A percentile compares a stretch with the other conserved stretches of the same genome.
Evolutionary conservation across 2,329 filamentous ascomycete species (phyloP).

Genomic region (Botrytis fabae): DNA sequence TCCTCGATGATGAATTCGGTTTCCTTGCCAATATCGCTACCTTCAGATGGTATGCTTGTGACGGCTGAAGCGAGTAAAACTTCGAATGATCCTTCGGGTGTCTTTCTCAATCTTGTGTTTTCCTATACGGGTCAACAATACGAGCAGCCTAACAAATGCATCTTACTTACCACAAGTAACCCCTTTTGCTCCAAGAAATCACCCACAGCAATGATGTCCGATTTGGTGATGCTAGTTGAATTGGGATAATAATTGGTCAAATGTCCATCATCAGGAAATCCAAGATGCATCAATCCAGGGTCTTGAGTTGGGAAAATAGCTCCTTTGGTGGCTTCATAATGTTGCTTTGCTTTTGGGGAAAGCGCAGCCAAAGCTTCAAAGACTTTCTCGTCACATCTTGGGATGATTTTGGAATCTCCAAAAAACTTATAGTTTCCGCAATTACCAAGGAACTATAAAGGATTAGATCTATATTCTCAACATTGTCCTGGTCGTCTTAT

Average conservation of each 20-base stretch:
- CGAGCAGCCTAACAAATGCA: background rate
- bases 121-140: slow-evolving; percentile 47
- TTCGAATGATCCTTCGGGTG: slow-evolving; percentile 63
- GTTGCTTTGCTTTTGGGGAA: slow-evolving; percentile 58
- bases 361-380: slow-evolving; percentile 65
- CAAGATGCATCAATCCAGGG: slow-evolving; percentile 69
- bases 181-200: slow-evolving; percentile 71
- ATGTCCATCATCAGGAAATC: slow-evolving; percentile 72
- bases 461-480: background rate
- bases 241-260: slow-evolving; percentile 82
- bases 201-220: slow-evolving; percentile 72
- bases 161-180: slow-evolving; percentile 54
- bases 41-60: slow-evolving; percentile 57
- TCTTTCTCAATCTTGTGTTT: slow-evolving; percentile 75
- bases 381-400: slow-evolving; percentile 63
- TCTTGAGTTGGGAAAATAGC: slow-evolving; percentile 70
- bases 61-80: slow-evolving; percentile 72
- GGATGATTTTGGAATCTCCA: slow-evolving; percentile 81
- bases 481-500: background rate
- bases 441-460: slow-evolving; percentile 69
- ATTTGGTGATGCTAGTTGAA: slow-evolving; percentile 70
- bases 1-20: slow-evolving; percentile 60
- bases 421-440: slow-evolving; percentile 83
- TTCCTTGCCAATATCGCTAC: slow-evolving; percentile 68
- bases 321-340: slow-evolving; percentile 67